Evolutionary conservation across 805 yeast species (phyloP), one percentile per base, ranked within the genome.

Genomic region (Naumovozyma castellii): DNA sequence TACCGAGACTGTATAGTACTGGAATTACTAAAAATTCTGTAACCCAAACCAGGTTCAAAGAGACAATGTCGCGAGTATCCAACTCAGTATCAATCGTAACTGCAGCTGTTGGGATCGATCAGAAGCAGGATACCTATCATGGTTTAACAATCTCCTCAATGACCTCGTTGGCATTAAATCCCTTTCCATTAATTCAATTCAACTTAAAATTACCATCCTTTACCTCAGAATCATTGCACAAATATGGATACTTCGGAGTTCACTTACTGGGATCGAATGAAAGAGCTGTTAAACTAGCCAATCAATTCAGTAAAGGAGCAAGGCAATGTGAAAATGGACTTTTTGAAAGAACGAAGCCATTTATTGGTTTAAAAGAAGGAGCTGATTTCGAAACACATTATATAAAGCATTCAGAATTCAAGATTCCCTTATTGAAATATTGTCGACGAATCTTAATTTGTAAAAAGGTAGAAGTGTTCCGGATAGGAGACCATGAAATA

Each of bases 141-240:
- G 97, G 97, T 0, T 76, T 84, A 68, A 86, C 97, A 0, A 66
- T 90, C 1, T 83, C 95, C 2, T 85, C 95, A 1, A 84, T 87
- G 34, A 75, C 85, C 10, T 87, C 97, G 1, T 64, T 90, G 12
- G 78, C 94, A 0, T 73, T 87, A 20, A 67, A 71, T 36, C 96
- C 96, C 0, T 68, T 68, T 12, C 94, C 95, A 1, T 61, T 88
- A 39, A 53, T 90, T 1, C 92, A 85, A 51, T 88, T 90, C 66
- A 90, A 90, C 57, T 65, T 90, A 30, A 94, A 84, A 59, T 65
- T 78, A 12, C 97, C 97, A 0, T 84, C 95, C 4, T 71, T 79
- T 25, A 88, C 97, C 0, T 80, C 94, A 0, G 64, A 67, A 5
- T 65, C 75, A 9, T 63, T 90, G 19, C 85, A 83, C 51, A 62